Conservation (phyloP, 2,329 filamentous ascomycete species). For the Penicillium glabrum region DNA sequence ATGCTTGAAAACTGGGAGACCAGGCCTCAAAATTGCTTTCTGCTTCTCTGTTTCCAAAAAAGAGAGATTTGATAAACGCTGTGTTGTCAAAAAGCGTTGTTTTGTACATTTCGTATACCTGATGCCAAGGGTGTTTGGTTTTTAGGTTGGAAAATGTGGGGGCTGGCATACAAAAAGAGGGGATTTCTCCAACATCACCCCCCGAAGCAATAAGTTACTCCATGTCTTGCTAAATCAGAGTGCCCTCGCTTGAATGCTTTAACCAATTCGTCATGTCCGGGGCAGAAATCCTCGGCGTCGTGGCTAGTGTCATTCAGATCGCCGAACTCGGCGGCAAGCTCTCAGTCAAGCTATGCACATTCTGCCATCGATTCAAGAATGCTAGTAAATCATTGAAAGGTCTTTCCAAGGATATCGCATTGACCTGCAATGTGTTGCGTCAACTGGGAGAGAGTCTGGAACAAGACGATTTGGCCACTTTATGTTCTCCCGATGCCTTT, state of each 20-base stretch:
- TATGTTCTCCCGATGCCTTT: constrained; percentile 1
- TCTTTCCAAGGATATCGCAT: not conserved
- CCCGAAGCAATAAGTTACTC: not conserved
- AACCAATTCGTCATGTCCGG: not conserved
- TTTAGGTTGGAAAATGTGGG: too few species aligned
- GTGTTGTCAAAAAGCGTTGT: too few species aligned
- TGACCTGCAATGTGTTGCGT: not conserved
- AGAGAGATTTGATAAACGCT: too few species aligned
- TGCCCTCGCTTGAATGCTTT: not conserved
- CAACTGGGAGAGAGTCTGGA: not conserved
- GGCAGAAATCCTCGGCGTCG: not conserved
- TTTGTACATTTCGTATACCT: too few species aligned
- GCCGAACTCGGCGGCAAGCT: not conserved
- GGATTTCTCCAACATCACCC: too few species aligned
- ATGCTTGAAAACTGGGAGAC: too few species aligned
- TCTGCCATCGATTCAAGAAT: constrained; percentile 1
- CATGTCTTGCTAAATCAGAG: not conserved
- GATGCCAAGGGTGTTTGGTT: too few species aligned
- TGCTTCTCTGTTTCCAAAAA: too few species aligned
- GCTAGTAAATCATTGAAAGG: not conserved
- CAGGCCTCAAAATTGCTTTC: too few species aligned
- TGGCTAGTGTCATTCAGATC: not conserved
- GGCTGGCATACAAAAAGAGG: too few species aligned
- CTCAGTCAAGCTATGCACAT: constrained; percentile 5
- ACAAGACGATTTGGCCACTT: not conserved